Percentiles rank a stretch among this genome's conserved stretches.
phyloP scores from a whole-genome alignment of 306 rosid genomes.

The Rosa multiflora region DNA sequence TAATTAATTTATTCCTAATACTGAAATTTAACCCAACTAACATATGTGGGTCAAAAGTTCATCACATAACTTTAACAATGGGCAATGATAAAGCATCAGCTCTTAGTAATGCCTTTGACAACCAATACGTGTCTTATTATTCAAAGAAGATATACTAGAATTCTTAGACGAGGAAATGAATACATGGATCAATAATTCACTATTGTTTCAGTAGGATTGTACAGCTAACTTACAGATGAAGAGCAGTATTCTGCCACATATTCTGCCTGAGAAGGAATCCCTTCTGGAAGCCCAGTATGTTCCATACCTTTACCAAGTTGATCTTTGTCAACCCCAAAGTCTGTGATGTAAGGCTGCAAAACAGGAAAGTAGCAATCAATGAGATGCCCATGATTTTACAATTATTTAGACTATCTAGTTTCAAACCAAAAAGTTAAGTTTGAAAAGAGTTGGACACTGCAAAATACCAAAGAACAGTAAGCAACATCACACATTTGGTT shows the following conservation, averaged over 20 bases:
- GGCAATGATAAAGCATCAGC: conserved; percentile 11
- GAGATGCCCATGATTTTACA: conserved; percentile 10
- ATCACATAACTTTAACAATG: not conserved
- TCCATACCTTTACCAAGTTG: conserved; percentile 50
- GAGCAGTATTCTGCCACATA: conserved; percentile 87
- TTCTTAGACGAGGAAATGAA: conserved; percentile 1
- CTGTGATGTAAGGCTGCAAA: conserved; percentile 62
- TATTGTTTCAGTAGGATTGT: not conserved
- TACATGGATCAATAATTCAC: not conserved
- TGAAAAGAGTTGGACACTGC: conserved; percentile 6
- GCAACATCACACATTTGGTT: conserved; percentile 99
- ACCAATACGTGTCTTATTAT: conserved; percentile 9
- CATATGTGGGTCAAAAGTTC: not conserved
- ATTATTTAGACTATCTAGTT: conserved; percentile 13
- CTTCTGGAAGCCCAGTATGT: conserved; percentile 59
- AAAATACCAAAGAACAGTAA: conserved; percentile 65
- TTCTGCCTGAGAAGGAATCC: conserved; percentile 79
- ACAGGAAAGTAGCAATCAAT: conserved; percentile 20
- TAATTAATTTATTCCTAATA: not conserved
- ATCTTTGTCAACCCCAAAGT: conserved; percentile 33
- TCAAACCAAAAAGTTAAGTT: conserved; percentile 2
- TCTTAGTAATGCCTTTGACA: conserved; percentile 18
- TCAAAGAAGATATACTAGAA: conserved; percentile 4
- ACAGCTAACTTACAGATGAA: conserved; percentile 52
- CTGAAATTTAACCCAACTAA: not conserved